Base-by-base conservation (phyloP, 2,329 filamentous ascomycete species). In the Diaporthe sp. region DNA sequence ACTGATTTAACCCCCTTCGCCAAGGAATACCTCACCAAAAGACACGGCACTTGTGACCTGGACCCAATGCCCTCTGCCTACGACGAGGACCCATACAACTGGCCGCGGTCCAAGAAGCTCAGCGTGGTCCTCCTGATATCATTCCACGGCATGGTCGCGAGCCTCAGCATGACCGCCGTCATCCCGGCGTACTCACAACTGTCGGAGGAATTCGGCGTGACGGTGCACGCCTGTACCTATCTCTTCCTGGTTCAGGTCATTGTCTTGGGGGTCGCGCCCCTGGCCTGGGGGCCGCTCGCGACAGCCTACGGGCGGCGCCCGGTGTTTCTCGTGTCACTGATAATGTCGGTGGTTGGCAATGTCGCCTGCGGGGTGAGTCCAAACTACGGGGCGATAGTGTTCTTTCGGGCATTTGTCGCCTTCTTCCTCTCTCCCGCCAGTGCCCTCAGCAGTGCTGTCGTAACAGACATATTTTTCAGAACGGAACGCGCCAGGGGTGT, bases 391-490 rank as follows among this genome's bases (percentile, higher is more conserved):
- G 80, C 87, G 15, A 88, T 88, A 85, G 85, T 84, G 1, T 81
- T 84, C 2, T 89, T 86, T 69, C 84, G 88, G 68, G 87, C 86
- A 15, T 81, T 90, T 37, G 83, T 84, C 12, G 83, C 87, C 0
- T 89, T 90, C 77, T 90, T 90, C 79, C 89, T 90, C 72, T 85
- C 84, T 35, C 89, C 89, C 8, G 86, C 88, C 1, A 83, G 82
- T 10, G 85, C 86, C 0, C 53, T 73, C 15, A 65, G 71, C 50
- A 88, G 86, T 78, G 87, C 84, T 0, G 86, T 89, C 5, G 88
- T 90, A 9, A 86, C 87, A n/a, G 88, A 90, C 76, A 88, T 86
- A 0, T 89, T 87, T 63, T 89, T 89, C 79, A 87, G 86, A 78
- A 85, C 85, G 61, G 85, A 89, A 42, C 80, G 88, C 30, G 87